Base-by-base conservation (phyloP, 2,329 filamentous ascomycete species). In the Calonectria crousiana region DNA sequence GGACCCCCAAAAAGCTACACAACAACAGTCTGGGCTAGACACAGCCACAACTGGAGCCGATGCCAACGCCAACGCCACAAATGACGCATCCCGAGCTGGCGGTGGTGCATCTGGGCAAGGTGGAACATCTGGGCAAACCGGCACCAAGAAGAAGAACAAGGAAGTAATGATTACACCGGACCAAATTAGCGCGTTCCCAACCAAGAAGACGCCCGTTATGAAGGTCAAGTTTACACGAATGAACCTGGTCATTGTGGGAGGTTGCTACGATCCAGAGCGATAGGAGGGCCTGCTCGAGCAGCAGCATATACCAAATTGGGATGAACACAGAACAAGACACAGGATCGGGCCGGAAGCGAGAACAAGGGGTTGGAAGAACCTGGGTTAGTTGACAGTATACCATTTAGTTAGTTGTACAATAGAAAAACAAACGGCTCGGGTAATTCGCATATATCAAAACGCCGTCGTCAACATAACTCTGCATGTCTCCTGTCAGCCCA, bases 171-270 rank as follows among this genome's bases (percentile, higher is more conserved):
- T 98, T 56, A 96, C 94, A 0, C 93, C 95, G 0, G 97, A 99
- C 82, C 97, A 98, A 85, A 97, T 99, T 85, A 95, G 92, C 77
- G 96, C 95, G 0, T 98, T 98, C 83, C 93, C 95, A 0, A 98
- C 97, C 5, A 99, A 99, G 90, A 98, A 98, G 86, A 96, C 94
- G 20, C 96, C 96, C 0, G 95, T 98, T 14, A 95, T 97, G 85
- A 97, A 96, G 85, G 96, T 98, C 69, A 92, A 94, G 81, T 98
- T 98, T 81, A 98, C 97, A 4, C 90, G 95, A 74, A 98, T 98
- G 95, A 99, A 99, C 83, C 85, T 98, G 77, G 93, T 98, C 16
- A 89, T 98, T 75, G 95, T 95, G 28, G 95, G 94, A 60, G 95
- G 96, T 30, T 93, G 91, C 80, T 93, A 92, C 79, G 89, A 92